Evolutionary conservation across 176 grass and related monocot genomes (phyloP), one percentile per base, ranked within the genome.

Genomic region (Eremochloa ophiuroides): DNA sequence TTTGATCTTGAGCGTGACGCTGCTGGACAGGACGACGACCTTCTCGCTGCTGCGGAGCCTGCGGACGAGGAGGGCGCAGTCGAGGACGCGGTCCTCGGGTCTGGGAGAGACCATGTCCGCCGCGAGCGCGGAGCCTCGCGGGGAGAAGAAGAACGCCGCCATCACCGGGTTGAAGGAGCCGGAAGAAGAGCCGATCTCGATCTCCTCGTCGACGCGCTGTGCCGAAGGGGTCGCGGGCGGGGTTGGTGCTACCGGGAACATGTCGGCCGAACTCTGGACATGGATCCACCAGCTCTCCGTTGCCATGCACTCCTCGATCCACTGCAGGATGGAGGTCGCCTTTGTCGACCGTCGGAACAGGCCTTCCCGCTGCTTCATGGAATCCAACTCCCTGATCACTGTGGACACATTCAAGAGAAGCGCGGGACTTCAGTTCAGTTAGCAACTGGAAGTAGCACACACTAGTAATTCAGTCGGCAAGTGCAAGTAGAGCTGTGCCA

Each of bases 381-480:
- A 85, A 60, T 95, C 89, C 0, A 99, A 81, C 77, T 99, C 96
- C 78, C 96, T 87, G 82, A 99, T 93, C 15, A 99, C 96, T 99
- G 82, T 23, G 6, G 62, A 53, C 11, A 67, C n/a, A 12, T 14
- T 22, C 14, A 31, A 72, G 67, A 27, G 41, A 74, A 70, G 5
- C 30, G 55, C 76, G 31, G 17, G 40, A 30, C 3, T 55, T 50
- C 10, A 43, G 69, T n/a, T 55, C n/a, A n/a, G n/a, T n/a, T n/a
- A 55, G 50, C 50, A 22, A n/a, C 50, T 9, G 50, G 2, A 55
- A 55, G 50, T 55, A 55, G 18, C 20, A 53, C 50, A 5, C 2
- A 75, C 62, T 26, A 18, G 47, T 28, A 29, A 39, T 62, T 56
- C 73, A 80, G 78, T 75, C 12, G 39, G 33, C 59, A 44, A 80